Evolutionary conservation across 164 flowering plant species (phyloP).

Genomic region (Amborella trichopoda): DNA sequence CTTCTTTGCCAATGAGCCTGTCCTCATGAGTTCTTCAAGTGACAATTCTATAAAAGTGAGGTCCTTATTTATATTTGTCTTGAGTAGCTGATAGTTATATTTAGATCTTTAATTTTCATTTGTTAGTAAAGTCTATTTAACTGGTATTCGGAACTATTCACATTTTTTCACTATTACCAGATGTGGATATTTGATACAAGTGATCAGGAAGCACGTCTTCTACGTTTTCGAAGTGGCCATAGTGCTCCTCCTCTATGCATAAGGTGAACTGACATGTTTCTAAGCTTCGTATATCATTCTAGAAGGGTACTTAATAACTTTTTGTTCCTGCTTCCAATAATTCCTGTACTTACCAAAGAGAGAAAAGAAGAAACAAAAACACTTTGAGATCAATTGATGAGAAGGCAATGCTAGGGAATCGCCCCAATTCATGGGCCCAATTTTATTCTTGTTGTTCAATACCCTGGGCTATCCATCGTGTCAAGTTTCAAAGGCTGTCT

Average conservation of each 20-base stretch:
- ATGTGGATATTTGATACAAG: slow-evolving; percentile 98
- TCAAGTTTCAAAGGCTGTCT: too few species aligned
- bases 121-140: neutral
- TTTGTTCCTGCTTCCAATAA: too few species aligned
- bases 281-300: too few species aligned
- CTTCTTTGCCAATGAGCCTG: slow-evolving; percentile 93
- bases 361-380: too few species aligned
- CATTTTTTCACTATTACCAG: slow-evolving; percentile 15
- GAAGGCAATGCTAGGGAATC: too few species aligned
- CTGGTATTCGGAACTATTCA: neutral
- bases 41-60: slow-evolving; percentile 91
- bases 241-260: slow-evolving; percentile 96
- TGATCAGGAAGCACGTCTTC: slow-evolving; percentile 92
- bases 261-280: slow-evolving; percentile 38
- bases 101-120: neutral
- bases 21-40: slow-evolving; percentile 82
- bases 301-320: too few species aligned
- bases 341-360: too few species aligned
- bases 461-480: too few species aligned
- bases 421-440: too few species aligned
- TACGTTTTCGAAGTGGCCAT: slow-evolving; percentile 93
- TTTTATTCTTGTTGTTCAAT: too few species aligned
- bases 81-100: neutral
- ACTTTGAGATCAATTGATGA: too few species aligned
- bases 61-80: neutral